A percentile compares a stretch with the other conserved stretches of the same genome.
Evolutionary conservation across 345 rosid genomes (phyloP).

Genomic region (Euphorbia tirucalli): DNA sequence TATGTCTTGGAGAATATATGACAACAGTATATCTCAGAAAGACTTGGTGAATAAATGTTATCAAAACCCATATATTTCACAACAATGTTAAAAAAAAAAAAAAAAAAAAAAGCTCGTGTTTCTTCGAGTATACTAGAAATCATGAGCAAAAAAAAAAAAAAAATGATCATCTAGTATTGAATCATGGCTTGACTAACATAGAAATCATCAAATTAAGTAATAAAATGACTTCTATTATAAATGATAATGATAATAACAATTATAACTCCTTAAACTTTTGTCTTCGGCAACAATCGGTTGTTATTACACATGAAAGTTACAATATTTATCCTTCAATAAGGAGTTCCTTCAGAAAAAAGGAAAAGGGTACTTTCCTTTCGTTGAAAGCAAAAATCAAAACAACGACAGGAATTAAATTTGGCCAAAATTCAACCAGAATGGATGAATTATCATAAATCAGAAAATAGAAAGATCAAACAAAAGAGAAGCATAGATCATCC

Average conservation of each 20-base stretch:
- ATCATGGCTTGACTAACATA: constrained; percentile 7
- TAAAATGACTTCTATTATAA: background rate
- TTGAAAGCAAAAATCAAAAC: constrained; percentile 3
- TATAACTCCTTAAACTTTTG: background rate
- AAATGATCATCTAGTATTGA: constrained; percentile 10
- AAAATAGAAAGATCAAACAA: constrained; percentile 16
- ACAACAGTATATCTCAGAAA: constrained; percentile 10
- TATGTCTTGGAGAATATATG: background rate
- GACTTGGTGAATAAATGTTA: constrained; percentile 10
- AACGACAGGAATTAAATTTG: constrained; percentile 12
- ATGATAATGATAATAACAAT: background rate
- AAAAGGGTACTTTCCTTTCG: constrained; percentile 18
- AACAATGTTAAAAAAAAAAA: constrained; percentile 9
- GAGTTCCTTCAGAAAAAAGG: constrained; percentile 16
- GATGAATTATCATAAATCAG: background rate
- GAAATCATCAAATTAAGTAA: background rate
- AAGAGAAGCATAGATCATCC: constrained; percentile 18
- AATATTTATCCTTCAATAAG: background rate
- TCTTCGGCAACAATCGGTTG: constrained; percentile 10
- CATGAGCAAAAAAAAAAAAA: background rate
- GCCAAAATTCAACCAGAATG: background rate
- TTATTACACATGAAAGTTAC: constrained; percentile 17
- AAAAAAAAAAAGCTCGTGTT: constrained; percentile 13
- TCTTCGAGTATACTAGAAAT: constrained; percentile 4
- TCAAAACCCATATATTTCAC: constrained; percentile 7